These are phyloP conservation scores for Tubosaeta brunneosetosa DNA, from an alignment of 768 basidiomycete species.

Conservation along the genomic window DNA sequence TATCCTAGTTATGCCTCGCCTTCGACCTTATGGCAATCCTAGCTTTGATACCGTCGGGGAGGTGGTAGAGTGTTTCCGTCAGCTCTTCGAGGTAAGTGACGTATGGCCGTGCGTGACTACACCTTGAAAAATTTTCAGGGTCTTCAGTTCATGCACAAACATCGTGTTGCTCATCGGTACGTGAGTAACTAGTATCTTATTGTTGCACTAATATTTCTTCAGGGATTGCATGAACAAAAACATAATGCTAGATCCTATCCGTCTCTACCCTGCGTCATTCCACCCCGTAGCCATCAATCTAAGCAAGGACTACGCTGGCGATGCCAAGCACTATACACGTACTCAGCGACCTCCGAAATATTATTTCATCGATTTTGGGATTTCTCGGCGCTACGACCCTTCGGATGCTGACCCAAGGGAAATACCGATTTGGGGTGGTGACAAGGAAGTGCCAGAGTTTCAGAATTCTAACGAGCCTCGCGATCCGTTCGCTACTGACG, in stretches of 20 bases:
- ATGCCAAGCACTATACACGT: constrained; percentile 25
- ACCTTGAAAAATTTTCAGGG: constrained; percentile 11
- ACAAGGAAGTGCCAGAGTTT: constrained; percentile 33
- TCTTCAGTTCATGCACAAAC: constrained; percentile 24
- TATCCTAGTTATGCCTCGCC: constrained; percentile 32
- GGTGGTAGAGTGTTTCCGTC: constrained; percentile 28
- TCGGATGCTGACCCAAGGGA: too few species aligned
- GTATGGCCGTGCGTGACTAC: too few species aligned
- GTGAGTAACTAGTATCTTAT: not conserved
- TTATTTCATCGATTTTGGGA: too few species aligned
- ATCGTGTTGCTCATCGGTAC: constrained; percentile 16
- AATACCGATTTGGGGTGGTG: too few species aligned
- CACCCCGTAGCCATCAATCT: constrained; percentile 17
- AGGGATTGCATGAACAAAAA: constrained; percentile 31
- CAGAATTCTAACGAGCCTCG: constrained; percentile 18
- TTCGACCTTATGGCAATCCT: constrained; percentile 23
- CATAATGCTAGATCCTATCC: constrained; percentile 29
- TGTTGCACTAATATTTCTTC: not conserved
- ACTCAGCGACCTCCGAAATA: constrained; percentile 8
- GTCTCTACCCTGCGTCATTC: constrained; percentile 24
- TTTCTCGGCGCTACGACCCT: too few species aligned
- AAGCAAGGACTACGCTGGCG: constrained; percentile 17
- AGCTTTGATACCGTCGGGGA: constrained; percentile 31
- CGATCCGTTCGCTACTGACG: constrained; percentile 41
- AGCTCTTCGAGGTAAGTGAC: constrained; percentile 25